Base-by-base conservation (phyloP, 192 early-diverging fungal species). In the Jimgerdemannia flammicorona region DNA sequence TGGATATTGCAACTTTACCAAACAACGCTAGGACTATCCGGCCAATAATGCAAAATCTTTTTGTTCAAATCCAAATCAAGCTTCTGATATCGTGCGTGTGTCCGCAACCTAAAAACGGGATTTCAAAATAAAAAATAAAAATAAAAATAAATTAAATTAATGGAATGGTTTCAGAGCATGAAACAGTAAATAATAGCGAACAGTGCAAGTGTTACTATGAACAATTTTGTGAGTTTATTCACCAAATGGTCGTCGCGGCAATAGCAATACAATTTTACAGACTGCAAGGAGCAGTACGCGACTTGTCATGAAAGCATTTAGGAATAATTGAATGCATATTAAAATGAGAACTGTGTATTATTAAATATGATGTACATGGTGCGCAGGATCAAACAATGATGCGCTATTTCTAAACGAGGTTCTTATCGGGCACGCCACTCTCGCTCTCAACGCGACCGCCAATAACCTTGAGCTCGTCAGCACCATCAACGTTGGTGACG, bases 361-460 rank as follows among this genome's bases (percentile, higher is more conserved):
- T 59, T 59, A 59, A 59, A 59, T 59, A 59, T 59, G 49, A 2
- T 59, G 49, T 59, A 59, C 49, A 59, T 6, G 14, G 49, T 59
- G 14, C 14, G 49, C 8, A 6, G 14, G 8, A 59, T 10, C 49
- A 59, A 59, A 10, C 6, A 59, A 10, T 14, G 8, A 59, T 10
- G 14, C 14, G 8, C 49, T 14, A 59, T 14, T 54, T 59, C 6
- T 59, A 59, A 59, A 59, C 49, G 49, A 59, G 6, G 14, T 59
- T 14, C 49, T 59, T 59, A 0, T 59, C 49, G 49, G 49, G 49
- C 14, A 2, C 49, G 29, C 29, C 29, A 59, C 14, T 59, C 49
- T 59, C 19, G 42, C 49, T 68, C 44, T 81, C 80, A 18, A 74
- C 39, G n/a, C 71, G 80, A 68, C 81, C 81, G 75, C 81, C 81